phyloP scores from a whole-genome alignment of 2,329 filamentous ascomycete species.

The Dendrostoma leiphaemia region DNA sequence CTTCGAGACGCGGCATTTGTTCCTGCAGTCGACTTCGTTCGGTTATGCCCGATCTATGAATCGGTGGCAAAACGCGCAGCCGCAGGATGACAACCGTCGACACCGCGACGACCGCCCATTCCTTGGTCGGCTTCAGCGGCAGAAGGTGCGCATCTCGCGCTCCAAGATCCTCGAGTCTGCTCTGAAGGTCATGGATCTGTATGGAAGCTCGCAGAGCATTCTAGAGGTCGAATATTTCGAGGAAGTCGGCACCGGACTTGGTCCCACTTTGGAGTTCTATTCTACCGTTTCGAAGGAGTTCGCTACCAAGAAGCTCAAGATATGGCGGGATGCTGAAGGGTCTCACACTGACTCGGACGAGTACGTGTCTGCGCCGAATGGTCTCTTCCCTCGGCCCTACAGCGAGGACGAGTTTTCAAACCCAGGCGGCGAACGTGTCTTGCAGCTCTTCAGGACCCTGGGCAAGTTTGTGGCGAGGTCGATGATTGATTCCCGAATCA shows the following conservation, averaged over 20 bases:
- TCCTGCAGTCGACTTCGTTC: constrained; percentile 96
- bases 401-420: constrained; percentile 71
- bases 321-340: constrained; percentile 87
- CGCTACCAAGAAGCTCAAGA: constrained; percentile 92
- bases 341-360: constrained; percentile 63
- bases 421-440: constrained; percentile 81
- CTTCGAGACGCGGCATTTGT: constrained; percentile 94
- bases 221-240: constrained; percentile 98
- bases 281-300: constrained; percentile 97
- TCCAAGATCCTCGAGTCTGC: constrained; percentile 95
- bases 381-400: constrained; percentile 89
- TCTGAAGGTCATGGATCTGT: constrained; percentile 97
- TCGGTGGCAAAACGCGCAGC: constrained; percentile 91
- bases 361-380: constrained; percentile 79
- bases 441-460: constrained; percentile 87
- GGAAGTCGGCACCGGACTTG: constrained; percentile 93
- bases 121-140: constrained; percentile 85
- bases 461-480: constrained; percentile 97
- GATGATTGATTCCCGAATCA: constrained; percentile 97
- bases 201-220: constrained; percentile 93
- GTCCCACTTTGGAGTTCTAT: constrained; percentile 96
- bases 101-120: constrained; percentile 90
- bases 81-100: constrained; percentile 74
- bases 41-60: constrained; percentile 97
- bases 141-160: constrained; percentile 96